Percentiles rank a stretch among this genome's conserved stretches.
These are phyloP conservation scores for Pseudozyma tsukubaensis DNA, from an alignment of 1,284 basidiomycete genomes.

Conservation along the genomic window DNA sequence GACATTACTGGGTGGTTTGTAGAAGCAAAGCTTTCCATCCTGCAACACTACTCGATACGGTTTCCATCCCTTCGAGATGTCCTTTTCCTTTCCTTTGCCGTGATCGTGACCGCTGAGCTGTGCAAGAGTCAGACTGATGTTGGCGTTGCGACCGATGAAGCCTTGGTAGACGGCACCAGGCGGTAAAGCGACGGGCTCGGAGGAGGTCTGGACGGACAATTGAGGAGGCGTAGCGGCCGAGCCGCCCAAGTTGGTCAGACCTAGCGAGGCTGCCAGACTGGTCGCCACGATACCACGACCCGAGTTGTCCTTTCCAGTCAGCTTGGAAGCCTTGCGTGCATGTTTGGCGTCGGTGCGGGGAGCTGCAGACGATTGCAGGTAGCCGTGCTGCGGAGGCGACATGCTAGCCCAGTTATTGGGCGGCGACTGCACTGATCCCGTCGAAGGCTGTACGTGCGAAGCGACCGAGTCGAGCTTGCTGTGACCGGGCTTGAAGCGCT, in stretches of 20 bases:
- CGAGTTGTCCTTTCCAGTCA: conserved; percentile 29
- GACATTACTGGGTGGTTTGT: conserved; percentile 61
- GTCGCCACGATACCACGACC: conserved; percentile 30
- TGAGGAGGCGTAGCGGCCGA: conserved; percentile 7
- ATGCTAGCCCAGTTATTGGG: conserved; percentile 39
- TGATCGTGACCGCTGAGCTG: conserved; percentile 51
- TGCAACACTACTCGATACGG: conserved; percentile 64
- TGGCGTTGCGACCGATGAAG: conserved; percentile 58
- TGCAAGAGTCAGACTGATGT: conserved; percentile 55
- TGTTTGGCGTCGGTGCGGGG: conserved; percentile 22
- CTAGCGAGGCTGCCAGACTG: conserved; percentile 30
- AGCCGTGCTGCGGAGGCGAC: conserved; percentile 36
- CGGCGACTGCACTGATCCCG: conserved; percentile 21
- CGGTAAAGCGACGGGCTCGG: conserved; percentile 42
- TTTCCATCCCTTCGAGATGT: conserved; percentile 66
- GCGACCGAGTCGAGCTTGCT: conserved; percentile 33
- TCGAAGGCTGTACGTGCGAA: conserved; percentile 29
- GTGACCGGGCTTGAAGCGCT: conserved; percentile 30
- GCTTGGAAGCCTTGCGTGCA: conserved; percentile 52
- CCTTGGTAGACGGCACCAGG: conserved; percentile 55
- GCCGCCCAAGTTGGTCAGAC: conserved; percentile 27
- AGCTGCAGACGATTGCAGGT: conserved; percentile 20
- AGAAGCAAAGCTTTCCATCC: conserved; percentile 62
- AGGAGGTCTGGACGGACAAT: conserved; percentile 15
- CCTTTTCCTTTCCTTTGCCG: conserved; percentile 50